Base-by-base conservation (phyloP, 805 yeast species). In the Metschnikowia lochheadii region DNA sequence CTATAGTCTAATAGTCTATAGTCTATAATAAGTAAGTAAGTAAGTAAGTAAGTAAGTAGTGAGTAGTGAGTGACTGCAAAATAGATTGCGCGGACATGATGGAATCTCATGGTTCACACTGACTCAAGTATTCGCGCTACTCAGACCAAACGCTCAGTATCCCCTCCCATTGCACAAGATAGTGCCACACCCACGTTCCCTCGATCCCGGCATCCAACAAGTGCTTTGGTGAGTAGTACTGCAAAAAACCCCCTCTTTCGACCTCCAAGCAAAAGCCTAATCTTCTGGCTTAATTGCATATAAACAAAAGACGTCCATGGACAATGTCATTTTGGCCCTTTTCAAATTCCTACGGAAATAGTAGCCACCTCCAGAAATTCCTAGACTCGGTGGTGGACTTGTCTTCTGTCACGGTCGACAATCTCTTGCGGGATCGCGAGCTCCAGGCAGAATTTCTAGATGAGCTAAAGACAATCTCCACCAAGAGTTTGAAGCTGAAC, bases 301-400 rank as follows among this genome's bases (percentile, higher is more conserved):
- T 36, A 18, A 41, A 37, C 44, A 29, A 33, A 32, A 20, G 45
- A 44, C 29, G 40, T 15, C 40, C 29, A 33, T 23, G 40, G 41
- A 36, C 37, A 46, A 73, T 73, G 78, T 73, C 78, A 44, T 73
- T 73, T 53, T 73, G 78, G 78, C 78, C 78, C 34, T 73, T 73
- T 53, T 60, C 74, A 39, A 72, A 64, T 46, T 57, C 75, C 15
- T 60, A 68, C 54, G 64, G 64, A 58, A 66, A 50, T 60, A 71
- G 70, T 56, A 66, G 68, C 54, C 68, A 58, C 55, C 70, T 73
- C 49, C 77, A 68, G 56, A 70, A 69, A 61, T 70, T 68, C 50
- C 63, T 73, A 49, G 78, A 73, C 58, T 58, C 68, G 3, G 58
- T 69, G 7, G 63, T 52, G 41, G 78, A 73, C 55, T 56, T 63